These are phyloP conservation scores for Fusarium subtropicale DNA, from an alignment of 2,329 filamentous ascomycete species.

Conservation along the genomic window DNA sequence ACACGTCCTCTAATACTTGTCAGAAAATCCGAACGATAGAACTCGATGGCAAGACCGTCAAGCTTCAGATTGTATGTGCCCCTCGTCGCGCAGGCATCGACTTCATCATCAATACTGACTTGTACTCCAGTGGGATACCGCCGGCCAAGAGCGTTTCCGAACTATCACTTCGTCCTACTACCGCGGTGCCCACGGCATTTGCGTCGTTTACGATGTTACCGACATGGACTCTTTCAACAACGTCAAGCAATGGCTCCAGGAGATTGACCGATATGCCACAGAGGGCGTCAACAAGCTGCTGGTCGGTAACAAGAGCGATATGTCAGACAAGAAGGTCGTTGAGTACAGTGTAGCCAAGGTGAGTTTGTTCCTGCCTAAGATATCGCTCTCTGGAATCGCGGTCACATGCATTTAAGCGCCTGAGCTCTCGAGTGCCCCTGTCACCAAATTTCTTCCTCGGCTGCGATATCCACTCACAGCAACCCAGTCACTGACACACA, in stretches of 20 bases:
- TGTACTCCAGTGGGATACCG: constrained; percentile 88
- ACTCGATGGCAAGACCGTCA: constrained; percentile 99
- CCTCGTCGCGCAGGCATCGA: neutral
- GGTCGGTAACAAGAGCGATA: constrained; percentile 99
- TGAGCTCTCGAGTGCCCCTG: constrained; percentile 15
- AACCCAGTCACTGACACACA: constrained; percentile 38
- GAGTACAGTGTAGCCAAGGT: constrained; percentile 99
- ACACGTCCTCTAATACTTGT: constrained; percentile 30
- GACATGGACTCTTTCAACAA: constrained; percentile 99
- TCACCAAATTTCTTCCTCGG: constrained; percentile 19
- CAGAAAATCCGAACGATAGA: constrained; percentile 99
- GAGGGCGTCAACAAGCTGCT: constrained; percentile 99
- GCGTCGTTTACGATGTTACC: constrained; percentile 99
- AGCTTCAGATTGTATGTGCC: constrained; percentile 92
- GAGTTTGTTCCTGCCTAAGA: constrained; percentile 48
- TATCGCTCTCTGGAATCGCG: constrained; percentile 1
- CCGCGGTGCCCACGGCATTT: constrained; percentile 98
- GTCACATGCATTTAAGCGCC: constrained; percentile 43
- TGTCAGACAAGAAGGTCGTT: constrained; percentile 99
- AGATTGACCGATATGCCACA: constrained; percentile 98
- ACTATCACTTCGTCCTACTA: constrained; percentile 99
- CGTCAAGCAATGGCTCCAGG: constrained; percentile 99
- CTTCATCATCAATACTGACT: constrained; percentile 24
- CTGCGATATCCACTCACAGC: neutral
- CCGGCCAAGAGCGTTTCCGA: constrained; percentile 98